Evolutionary conservation across 257 asterid species (phyloP), one percentile per base, ranked within the genome.

Genomic region (Apocynum venetum): DNA sequence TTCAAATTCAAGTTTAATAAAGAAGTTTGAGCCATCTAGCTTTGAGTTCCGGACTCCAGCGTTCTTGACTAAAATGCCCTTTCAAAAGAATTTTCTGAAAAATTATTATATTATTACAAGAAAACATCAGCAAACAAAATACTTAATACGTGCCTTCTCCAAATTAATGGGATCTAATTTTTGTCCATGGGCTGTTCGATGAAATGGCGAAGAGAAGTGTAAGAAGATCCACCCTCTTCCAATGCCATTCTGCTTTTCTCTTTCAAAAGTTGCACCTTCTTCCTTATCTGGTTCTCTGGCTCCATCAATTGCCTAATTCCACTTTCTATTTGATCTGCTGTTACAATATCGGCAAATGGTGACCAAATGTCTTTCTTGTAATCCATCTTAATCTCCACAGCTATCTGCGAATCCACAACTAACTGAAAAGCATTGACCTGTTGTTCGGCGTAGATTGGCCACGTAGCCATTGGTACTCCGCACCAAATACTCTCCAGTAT

Each of bases 371-470:
- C 87, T 60, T 79, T 83, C 84, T 4, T 61, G n/a, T 76, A 88
- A 55, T 82, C 84, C 78, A 90, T 35, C 3, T 77, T 80, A 38
- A 89, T 81, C 66, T 77, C 88, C 74, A 83, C 89, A 1, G 89
- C 88, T 69, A 87, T 19, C 10, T 88, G 89, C 59, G 85, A 46
- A 67, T 91, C 97, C 82, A 76, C 82, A 52, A 80, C 93, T 93
- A 91, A 46, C 72, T 87, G 89, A 19, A 91, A 89, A 0, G 97
- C 92, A 15, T 91, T 91, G 76, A 81, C 78, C 60, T 91, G 91
- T 47, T 91, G 95, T 73, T 89, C 93, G 0, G 95, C 75, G 46
- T 84, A 78, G 81, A 88, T 38, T 10, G 93, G 97, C 94, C 91
- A 89, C 1, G 97, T 80, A 0, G 89, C 96, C 0, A 91, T 73